A percentile compares a stretch with the other conserved stretches of the same genome.
Conservation (phyloP, 805 yeast genomes). For the Metschnikowia dekortorum region DNA sequence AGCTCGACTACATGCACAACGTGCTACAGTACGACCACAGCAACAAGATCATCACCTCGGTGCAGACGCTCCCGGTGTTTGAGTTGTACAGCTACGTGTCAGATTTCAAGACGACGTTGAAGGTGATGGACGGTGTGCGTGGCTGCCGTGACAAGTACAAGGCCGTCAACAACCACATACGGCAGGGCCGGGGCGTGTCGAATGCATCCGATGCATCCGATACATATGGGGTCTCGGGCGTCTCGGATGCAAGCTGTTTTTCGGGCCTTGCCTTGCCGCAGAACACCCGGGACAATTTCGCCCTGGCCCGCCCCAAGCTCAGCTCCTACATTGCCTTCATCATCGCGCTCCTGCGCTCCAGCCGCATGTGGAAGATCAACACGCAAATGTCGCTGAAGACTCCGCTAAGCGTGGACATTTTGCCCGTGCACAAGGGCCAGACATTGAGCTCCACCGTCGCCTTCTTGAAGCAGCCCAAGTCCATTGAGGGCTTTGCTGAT, state of each 20-base stretch:
- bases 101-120: not conserved
- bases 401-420: constrained; percentile 31
- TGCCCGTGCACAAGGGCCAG: constrained; percentile 22
- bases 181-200: not conserved
- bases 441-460: constrained; percentile 14
- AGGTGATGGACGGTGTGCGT: not conserved
- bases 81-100: constrained; percentile 23
- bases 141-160: not conserved
- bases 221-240: not conserved
- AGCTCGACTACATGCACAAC: constrained; percentile 45
- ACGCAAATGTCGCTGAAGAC: constrained; percentile 23
- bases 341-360: constrained; percentile 9
- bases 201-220: not conserved
- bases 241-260: not conserved
- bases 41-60: constrained; percentile 27
- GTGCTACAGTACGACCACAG: constrained; percentile 37
- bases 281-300: not conserved
- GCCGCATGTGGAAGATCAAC: constrained; percentile 21
- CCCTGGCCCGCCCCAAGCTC: constrained; percentile 3
- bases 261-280: constrained; percentile 6
- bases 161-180: not conserved
- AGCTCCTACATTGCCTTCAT: constrained; percentile 15
- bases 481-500: constrained; percentile 19
- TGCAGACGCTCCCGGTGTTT: constrained; percentile 33
- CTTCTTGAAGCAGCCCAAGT: constrained; percentile 19